A percentile compares a stretch with the other conserved stretches of the same genome.
phyloP scores from a whole-genome alignment of 192 early-diverging fungal species.

The Endogone sp. region DNA sequence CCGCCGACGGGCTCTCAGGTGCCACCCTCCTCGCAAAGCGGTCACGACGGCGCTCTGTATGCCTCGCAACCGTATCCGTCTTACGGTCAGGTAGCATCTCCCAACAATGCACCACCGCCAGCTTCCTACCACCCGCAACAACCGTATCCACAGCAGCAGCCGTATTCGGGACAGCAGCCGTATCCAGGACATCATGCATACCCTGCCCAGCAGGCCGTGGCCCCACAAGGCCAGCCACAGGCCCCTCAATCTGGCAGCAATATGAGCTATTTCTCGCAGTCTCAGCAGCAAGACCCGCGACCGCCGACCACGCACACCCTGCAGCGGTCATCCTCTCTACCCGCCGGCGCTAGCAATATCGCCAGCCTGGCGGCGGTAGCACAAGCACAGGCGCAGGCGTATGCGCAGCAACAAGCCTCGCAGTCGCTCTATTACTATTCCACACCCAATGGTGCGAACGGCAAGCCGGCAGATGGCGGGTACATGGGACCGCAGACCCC shows the following conservation, averaged over 20 bases:
- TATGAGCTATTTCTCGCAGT: constrained; percentile 5
- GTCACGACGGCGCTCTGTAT: too few species aligned
- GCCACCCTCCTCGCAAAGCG: too few species aligned
- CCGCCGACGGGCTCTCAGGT: too few species aligned
- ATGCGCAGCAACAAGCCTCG: constrained; percentile 5
- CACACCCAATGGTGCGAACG: constrained; percentile 8
- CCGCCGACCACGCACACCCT: background rate
- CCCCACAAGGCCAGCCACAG: too few species aligned
- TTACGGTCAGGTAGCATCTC: too few species aligned
- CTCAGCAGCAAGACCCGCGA: background rate
- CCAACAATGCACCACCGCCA: too few species aligned
- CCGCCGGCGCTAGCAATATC: constrained; percentile 2
- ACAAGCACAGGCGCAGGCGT: background rate
- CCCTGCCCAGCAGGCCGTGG: too few species aligned
- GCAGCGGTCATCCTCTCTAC: constrained; percentile 9
- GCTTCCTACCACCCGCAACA: background rate
- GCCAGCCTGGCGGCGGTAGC: background rate
- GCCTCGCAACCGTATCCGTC: too few species aligned
- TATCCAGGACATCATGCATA: too few species aligned
- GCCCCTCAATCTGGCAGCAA: background rate
- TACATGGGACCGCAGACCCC: background rate
- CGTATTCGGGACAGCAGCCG: background rate
- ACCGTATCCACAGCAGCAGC: background rate
- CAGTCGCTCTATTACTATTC: constrained; percentile 15
- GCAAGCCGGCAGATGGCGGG: background rate